Base-by-base conservation (phyloP, 139 green algal species). In the Yamagishiella unicocca region DNA sequence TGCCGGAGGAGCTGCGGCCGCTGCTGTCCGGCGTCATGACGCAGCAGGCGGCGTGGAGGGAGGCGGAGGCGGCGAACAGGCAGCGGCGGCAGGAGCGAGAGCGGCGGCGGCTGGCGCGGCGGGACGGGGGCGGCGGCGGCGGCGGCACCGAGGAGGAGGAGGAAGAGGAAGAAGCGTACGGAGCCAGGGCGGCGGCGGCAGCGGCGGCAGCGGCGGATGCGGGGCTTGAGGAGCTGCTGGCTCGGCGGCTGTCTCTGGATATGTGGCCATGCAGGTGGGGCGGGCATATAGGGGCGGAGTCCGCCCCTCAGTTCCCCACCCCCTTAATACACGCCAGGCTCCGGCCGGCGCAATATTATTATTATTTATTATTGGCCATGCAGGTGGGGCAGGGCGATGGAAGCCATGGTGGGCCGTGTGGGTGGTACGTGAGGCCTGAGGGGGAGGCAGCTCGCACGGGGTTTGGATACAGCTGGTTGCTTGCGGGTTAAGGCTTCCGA, bases 181-280 rank as follows among this genome's bases (percentile, higher is more conserved):
- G 3, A 19, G 67, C 42, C 43, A 7, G 31, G 35, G 67, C 62
- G n/a, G 6, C 62, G 62, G n/a, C 35, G 67, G 35, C 10, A 31
- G 42, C n/a, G 35, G 84, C 58, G 22, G 43, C 25, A n/a, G 17
- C 43, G 33, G 22, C 0, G n/a, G 78, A 67, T 27, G 46, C 54
- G 4, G n/a, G 9, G n/a, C 53, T 91, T 21, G 64, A 92, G 75
- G 85, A 92, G 2, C 17, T 25, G 35, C 42, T 92, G 66, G 85
- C 89, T 22, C 1, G 12, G 27, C 14, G 37, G 46, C 82, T 92
- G 50, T 66, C 89, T 2, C 85, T 90, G 43, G 79, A 85, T 38
- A 87, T 87, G 75, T 85, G 89, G 82, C 84, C 77, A 14, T 89
- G 72, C 73, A 71, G 55, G 84, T 73, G 27, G 37, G 45, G 31